A percentile compares a stretch with the other conserved stretches of the same genome.
Conservation (phyloP, 2,329 filamentous ascomycete genomes). For the Cadophora luteo-olivacea region DNA sequence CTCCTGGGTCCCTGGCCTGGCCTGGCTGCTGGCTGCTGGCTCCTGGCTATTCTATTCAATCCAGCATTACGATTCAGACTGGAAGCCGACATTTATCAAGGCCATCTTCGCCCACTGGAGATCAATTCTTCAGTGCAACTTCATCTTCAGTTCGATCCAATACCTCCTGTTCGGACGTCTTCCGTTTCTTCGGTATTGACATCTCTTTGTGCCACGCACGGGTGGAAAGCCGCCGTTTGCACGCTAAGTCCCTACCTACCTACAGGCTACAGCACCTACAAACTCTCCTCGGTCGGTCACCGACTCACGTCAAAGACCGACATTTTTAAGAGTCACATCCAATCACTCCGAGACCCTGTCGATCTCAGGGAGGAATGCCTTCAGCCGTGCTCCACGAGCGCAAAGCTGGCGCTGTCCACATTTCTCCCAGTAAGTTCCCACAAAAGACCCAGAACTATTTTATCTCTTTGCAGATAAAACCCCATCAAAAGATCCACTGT, state of each 20-base stretch:
- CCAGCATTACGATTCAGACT: neutral
- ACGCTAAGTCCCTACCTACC: too few species aligned
- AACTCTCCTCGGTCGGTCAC: slow-evolving; percentile 6
- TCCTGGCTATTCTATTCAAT: too few species aligned
- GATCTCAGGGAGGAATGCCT: slow-evolving; percentile 13
- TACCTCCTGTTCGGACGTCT: neutral
- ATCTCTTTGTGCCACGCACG: neutral
- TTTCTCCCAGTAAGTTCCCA: slow-evolving; percentile 14
- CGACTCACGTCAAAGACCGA: slow-evolving; percentile 9
- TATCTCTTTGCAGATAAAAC: slow-evolving; percentile 12
- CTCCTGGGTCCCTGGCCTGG: neutral
- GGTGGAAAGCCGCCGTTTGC: neutral
- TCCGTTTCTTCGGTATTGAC: slow-evolving; percentile 2
- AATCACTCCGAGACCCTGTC: slow-evolving; percentile 14
- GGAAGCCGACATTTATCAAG: neutral
- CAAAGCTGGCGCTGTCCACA: slow-evolving; percentile 4
- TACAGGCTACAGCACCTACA: too few species aligned
- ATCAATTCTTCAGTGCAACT: neutral
- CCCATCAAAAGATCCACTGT: slow-evolving; percentile 11
- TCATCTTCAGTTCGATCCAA: neutral
- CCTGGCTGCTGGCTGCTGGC: too few species aligned
- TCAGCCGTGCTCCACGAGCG: slow-evolving; percentile 15
- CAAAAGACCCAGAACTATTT: slow-evolving; percentile 15
- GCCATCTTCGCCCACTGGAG: neutral
- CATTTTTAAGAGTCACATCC: slow-evolving; percentile 4